Conservation (phyloP, 78 protist species). For the Carpediemonas membranifera region DNA sequence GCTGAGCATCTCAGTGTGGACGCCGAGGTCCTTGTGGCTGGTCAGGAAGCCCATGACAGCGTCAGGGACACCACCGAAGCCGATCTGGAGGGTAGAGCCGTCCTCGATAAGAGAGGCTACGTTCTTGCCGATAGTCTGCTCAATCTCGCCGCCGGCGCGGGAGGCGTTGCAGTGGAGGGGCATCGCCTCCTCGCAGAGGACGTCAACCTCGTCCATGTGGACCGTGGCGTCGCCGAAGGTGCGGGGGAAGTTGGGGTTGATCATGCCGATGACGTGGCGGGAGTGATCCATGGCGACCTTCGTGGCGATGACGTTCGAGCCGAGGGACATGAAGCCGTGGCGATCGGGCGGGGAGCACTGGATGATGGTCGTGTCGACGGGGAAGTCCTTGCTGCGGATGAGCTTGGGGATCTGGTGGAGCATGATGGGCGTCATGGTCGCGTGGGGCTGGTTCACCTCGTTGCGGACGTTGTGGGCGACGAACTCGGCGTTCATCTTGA, state of each 20-base stretch:
- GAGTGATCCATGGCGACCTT: not conserved
- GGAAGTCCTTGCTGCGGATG: not conserved
- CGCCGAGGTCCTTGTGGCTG: slow-evolving; percentile 28
- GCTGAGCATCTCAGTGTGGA: slow-evolving; percentile 44
- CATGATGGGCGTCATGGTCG: slow-evolving; percentile 22
- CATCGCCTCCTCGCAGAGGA: not conserved
- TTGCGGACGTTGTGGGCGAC: slow-evolving; percentile 32
- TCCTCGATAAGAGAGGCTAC: slow-evolving; percentile 18
- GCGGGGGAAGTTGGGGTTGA: slow-evolving; percentile 36
- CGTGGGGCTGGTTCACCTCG: slow-evolving; percentile 40
- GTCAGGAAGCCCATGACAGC: not conserved
- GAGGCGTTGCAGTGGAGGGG: not conserved
- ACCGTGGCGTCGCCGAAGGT: slow-evolving; percentile 26
- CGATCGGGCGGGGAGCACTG: slow-evolving; percentile 21
- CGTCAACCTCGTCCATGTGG: slow-evolving; percentile 10
- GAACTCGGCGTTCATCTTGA: not conserved
- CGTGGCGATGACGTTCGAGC: slow-evolving; percentile 3
- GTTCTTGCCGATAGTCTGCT: not conserved
- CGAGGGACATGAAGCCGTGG: slow-evolving; percentile 35
- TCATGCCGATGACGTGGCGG: slow-evolving; percentile 15
- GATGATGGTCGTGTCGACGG: slow-evolving; percentile 5
- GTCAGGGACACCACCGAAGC: slow-evolving; percentile 45
- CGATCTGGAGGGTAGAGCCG: slow-evolving; percentile 16
- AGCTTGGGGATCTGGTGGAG: slow-evolving; percentile 22
- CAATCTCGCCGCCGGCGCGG: not conserved